Base-by-base conservation (phyloP, 352 stramenopile genomes). In the Saprolegnia parasitica region DNA sequence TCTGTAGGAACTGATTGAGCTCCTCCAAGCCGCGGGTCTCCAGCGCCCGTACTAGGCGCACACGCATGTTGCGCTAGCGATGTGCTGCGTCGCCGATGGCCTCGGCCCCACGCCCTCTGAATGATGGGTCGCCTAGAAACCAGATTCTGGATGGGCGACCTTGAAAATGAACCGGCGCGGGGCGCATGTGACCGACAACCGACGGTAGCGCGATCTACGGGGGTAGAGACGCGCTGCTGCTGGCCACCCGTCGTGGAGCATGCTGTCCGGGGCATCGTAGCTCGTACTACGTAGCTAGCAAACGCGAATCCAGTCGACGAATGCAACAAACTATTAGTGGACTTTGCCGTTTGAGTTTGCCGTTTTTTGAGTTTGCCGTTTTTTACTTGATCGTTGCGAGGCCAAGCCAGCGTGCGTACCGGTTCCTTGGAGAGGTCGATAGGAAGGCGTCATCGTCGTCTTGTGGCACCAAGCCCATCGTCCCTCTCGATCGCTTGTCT, bases 71-170 rank as follows among this genome's bases (percentile, higher is more conserved):
- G 32, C 21, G 24, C 15, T 13, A 47, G n/a, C 35, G 52, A 47
- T 18, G 35, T 20, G 18, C 56, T 23, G 20, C 32, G 56, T 18
- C 20, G 20, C 35, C 5, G 6, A 11, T 56, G 21, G 21, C 13
- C 18, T 54, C 45, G 15, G 24, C 39, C 63, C 45, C 29, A 8
- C 50, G 54, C 50, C 15, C 50, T 70, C 63, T 58, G 63, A 61
- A 70, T 70, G 63, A 70, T 49, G 37, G 15, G 63, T n/a, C 49
- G 39, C 32, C 32, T 39, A 56, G 45, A 58, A 70, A 70, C 55
- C 63, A 70, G 21, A 5, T 32, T 40, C 21, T 70, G 63, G 52
- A 21, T 70, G 63, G 32, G 46, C 39, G 63, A n/a, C 46, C 15
- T 70, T 46, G 63, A 70, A 61, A 58, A 70, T 70, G 63, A 63